These are phyloP conservation scores for Astrothelium macrocarpum DNA, from an alignment of 495 filamentous ascomycete species.

Conservation along the genomic window DNA sequence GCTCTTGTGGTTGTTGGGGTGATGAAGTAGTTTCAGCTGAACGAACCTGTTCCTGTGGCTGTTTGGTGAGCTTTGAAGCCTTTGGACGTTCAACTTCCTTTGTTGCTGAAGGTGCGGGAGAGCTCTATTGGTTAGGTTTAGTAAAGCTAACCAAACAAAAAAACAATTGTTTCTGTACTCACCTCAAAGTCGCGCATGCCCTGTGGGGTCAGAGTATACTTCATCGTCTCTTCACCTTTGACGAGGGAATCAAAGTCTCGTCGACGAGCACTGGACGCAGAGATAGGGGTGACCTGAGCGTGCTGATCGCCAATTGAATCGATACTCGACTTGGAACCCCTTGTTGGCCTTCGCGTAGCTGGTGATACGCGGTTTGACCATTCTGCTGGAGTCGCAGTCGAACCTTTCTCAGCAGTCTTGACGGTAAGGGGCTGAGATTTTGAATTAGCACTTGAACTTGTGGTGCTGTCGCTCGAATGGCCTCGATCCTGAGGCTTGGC, in stretches of 20 bases:
- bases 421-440: background rate
- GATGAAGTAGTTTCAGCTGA: background rate
- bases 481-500: background rate
- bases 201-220: conserved; percentile 85
- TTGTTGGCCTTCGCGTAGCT: background rate
- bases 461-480: background rate
- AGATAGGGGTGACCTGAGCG: conserved; percentile 1
- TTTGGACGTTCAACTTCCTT: background rate
- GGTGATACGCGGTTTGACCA: background rate
- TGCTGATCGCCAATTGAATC: conserved; percentile 5
- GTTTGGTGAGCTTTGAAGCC: background rate
- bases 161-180: conserved; percentile 26
- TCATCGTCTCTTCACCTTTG: conserved; percentile 80
- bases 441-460: background rate
- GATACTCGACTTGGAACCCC: background rate
- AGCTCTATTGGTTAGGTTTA: background rate
- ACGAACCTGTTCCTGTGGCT: background rate
- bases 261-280: conserved; percentile 34
- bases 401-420: background rate
- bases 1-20: background rate
- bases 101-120: background rate
- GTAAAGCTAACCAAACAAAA: background rate
- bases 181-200: conserved; percentile 81
- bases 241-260: conserved; percentile 76
- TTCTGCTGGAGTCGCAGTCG: background rate